Evolutionary conservation across 441 rosid genomes (phyloP).

Genomic region (Mallotus repandus): DNA sequence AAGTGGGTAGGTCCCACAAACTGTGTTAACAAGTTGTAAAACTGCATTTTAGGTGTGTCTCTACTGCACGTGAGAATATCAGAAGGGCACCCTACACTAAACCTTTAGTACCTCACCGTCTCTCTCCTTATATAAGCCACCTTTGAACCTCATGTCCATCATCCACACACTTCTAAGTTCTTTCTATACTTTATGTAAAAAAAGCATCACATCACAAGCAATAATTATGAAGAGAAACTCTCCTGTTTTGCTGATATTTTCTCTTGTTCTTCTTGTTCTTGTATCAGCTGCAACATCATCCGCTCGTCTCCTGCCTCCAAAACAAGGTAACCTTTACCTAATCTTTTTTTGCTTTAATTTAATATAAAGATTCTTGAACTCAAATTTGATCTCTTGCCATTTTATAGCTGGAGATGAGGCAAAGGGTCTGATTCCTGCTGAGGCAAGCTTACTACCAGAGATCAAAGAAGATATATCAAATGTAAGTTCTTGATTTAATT

Average conservation of each 20-base stretch:
- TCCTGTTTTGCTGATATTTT: constrained; percentile 9
- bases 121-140: constrained; percentile 1
- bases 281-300: constrained; percentile 17
- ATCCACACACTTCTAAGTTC: no score
- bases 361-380: not conserved
- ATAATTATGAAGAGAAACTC: constrained; percentile 25
- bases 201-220: no score
- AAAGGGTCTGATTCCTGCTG: constrained; percentile 13
- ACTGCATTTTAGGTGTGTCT: not conserved
- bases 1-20: not conserved
- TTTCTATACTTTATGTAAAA: no score
- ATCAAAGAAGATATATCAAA: constrained; percentile 25
- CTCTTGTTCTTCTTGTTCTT: constrained; percentile 22
- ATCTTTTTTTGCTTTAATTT: not conserved
- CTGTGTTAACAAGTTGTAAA: constrained; percentile 2
- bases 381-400: not conserved
- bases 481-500: constrained; percentile 26
- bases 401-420: constrained; percentile 27
- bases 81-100: not conserved
- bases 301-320: constrained; percentile 29
- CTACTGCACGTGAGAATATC: not conserved
- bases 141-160: no score
- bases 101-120: not conserved
- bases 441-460: not conserved
- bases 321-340: constrained; percentile 18